Percentiles rank a stretch among this genome's conserved stretches.
phyloP scores from a whole-genome alignment of 2,329 filamentous ascomycete species.

The Colletotrichum theobromicola region DNA sequence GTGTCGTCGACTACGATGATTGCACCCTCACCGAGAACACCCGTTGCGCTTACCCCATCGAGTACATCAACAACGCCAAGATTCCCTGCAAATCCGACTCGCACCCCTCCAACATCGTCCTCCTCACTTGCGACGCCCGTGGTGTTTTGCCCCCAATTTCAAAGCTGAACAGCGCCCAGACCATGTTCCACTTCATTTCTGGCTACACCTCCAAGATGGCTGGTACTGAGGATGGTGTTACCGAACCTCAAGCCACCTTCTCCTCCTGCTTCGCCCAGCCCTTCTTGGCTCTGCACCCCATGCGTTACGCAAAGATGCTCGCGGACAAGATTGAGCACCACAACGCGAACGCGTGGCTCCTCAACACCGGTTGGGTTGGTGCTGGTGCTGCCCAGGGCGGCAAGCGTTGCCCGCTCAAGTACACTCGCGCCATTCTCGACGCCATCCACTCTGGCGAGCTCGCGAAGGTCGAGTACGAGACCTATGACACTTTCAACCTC shows the following conservation, averaged over 20 bases:
- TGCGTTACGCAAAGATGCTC: slow-evolving; percentile 98
- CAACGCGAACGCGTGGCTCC: slow-evolving; percentile 95
- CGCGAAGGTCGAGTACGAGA: slow-evolving; percentile 91
- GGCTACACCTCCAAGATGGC: slow-evolving; percentile 99
- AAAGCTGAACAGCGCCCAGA: slow-evolving; percentile 92
- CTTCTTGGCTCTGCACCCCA: slow-evolving; percentile 97
- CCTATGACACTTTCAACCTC: slow-evolving; percentile 95
- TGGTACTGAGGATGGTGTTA: slow-evolving; percentile 95
- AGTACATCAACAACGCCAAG: slow-evolving; percentile 99
- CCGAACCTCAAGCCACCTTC: slow-evolving; percentile 97
- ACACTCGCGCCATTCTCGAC: slow-evolving; percentile 97
- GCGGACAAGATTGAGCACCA: slow-evolving; percentile 97
- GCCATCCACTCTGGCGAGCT: slow-evolving; percentile 98
- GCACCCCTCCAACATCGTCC: slow-evolving; percentile 95
- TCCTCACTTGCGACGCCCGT: slow-evolving; percentile 96
- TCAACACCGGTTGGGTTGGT: slow-evolving; percentile 98
- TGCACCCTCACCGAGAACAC: slow-evolving; percentile 97
- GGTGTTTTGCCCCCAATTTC: slow-evolving; percentile 98
- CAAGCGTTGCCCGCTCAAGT: slow-evolving; percentile 97
- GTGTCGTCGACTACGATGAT: slow-evolving; percentile 95
- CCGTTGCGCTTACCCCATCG: slow-evolving; percentile 96
- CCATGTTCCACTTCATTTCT: slow-evolving; percentile 99
- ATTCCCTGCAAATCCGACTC: slow-evolving; percentile 88
- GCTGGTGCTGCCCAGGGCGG: slow-evolving; percentile 89
- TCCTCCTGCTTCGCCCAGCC: slow-evolving; percentile 99